A percentile compares a stretch with the other conserved stretches of the same genome.
These are phyloP conservation scores for Nidularia pulvinata DNA, from an alignment of 768 basidiomycete species.

Conservation along the genomic window DNA sequence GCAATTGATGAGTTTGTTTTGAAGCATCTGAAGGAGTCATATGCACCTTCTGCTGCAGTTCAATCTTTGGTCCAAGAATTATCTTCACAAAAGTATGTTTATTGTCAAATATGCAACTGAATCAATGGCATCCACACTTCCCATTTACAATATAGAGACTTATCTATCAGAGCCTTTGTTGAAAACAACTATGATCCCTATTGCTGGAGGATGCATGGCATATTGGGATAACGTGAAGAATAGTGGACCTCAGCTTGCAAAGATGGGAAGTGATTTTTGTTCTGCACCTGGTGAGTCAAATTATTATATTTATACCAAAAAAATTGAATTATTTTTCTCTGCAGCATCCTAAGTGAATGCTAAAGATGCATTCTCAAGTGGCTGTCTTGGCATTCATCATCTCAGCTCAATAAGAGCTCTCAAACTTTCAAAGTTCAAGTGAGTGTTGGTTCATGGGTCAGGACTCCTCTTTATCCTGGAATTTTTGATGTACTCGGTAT, in stretches of 20 bases:
- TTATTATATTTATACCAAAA: too few species aligned
- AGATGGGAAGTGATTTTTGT: constrained; percentile 1
- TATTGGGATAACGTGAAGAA: background rate
- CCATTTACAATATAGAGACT: background rate
- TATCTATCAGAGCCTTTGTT: background rate
- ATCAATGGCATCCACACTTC: background rate
- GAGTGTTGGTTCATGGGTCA: too few species aligned
- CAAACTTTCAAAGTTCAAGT: too few species aligned
- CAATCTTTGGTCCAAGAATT: background rate
- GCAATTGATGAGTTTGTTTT: background rate
- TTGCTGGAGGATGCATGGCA: background rate
- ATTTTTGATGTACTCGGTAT: too few species aligned
- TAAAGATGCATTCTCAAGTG: too few species aligned
- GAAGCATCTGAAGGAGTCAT: background rate
- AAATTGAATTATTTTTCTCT: too few species aligned
- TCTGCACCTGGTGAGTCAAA: background rate
- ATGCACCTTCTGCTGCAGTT: background rate
- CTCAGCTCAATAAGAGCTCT: too few species aligned
- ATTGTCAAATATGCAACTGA: background rate
- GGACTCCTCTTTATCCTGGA: too few species aligned
- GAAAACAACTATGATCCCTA: background rate
- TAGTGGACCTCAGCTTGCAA: background rate
- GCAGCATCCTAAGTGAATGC: too few species aligned
- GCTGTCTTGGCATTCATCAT: too few species aligned
- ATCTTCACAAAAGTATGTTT: background rate